These are phyloP conservation scores for Phytophthora boehmeriae DNA, from an alignment of 352 stramenopile genomes.

Conservation along the genomic window DNA sequence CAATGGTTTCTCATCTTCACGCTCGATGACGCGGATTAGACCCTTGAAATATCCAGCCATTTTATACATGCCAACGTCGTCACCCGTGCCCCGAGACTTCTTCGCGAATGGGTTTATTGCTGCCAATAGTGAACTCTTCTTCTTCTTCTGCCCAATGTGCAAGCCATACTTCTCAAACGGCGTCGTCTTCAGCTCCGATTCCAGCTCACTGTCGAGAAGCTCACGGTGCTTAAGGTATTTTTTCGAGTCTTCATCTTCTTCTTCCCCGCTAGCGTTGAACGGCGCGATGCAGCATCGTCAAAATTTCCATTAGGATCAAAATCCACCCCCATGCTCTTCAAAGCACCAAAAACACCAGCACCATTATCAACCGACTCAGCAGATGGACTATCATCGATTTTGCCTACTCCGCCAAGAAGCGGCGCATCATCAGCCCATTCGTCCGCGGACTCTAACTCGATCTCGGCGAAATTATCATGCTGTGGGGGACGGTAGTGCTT, in stretches of 20 bases:
- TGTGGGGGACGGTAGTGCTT: slow-evolving; percentile 75
- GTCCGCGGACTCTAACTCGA: slow-evolving; percentile 68
- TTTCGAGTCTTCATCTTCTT: slow-evolving; percentile 67
- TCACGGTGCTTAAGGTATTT: slow-evolving; percentile 85
- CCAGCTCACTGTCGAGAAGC: slow-evolving; percentile 69
- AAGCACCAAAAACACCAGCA: slow-evolving; percentile 83
- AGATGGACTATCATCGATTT: slow-evolving; percentile 27
- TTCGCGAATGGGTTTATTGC: slow-evolving; percentile 79
- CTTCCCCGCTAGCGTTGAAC: slow-evolving; percentile 55
- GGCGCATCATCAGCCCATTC: slow-evolving; percentile 62
- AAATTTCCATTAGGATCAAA: slow-evolving; percentile 71
- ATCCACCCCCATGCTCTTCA: slow-evolving; percentile 86
- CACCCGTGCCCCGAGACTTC: slow-evolving; percentile 44
- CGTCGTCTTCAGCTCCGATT: slow-evolving; percentile 79
- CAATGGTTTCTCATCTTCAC: slow-evolving; percentile 80
- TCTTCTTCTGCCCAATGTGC: slow-evolving; percentile 81
- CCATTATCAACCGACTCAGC: slow-evolving; percentile 70
- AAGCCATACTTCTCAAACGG: slow-evolving; percentile 91
- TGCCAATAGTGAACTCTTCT: slow-evolving; percentile 63
- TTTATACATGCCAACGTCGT: slow-evolving; percentile 70
- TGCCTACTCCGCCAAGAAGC: slow-evolving; percentile 39
- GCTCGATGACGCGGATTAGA: slow-evolving; percentile 87
- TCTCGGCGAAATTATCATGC: slow-evolving; percentile 67
- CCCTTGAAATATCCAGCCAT: slow-evolving; percentile 91
- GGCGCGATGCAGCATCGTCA: slow-evolving; percentile 56